phyloP scores from a whole-genome alignment of 2,329 filamentous ascomycete genomes.

The Colletotrichum cereale region DNA sequence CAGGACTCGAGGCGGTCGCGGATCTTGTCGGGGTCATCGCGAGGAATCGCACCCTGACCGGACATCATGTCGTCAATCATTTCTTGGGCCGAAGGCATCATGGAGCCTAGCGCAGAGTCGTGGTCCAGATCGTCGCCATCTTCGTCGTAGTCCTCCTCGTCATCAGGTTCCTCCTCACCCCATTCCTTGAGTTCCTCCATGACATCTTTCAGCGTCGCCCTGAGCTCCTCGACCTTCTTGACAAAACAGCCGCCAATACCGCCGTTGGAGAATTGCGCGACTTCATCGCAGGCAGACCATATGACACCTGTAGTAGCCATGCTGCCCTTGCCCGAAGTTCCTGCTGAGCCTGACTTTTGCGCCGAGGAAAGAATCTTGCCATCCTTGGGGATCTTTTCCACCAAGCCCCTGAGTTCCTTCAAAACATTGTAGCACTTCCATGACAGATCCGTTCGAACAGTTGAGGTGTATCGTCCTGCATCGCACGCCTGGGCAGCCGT shows the following conservation, averaged over 20 bases:
- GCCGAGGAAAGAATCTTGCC: conserved; percentile 64
- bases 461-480: conserved; percentile 70
- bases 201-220: conserved; percentile 83
- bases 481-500: conserved; percentile 77
- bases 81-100: conserved; percentile 60
- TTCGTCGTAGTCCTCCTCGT: conserved; percentile 65
- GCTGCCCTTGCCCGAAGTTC: conserved; percentile 60
- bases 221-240: conserved; percentile 78
- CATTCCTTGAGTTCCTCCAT: conserved; percentile 90
- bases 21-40: conserved; percentile 72
- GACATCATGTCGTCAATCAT: conserved; percentile 78
- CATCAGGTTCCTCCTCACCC: conserved; percentile 78
- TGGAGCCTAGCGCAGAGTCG: conserved; percentile 49
- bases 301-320: conserved; percentile 79
- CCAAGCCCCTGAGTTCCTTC: conserved; percentile 70
- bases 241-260: conserved; percentile 80
- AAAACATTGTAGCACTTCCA: conserved; percentile 71
- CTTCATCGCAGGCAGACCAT: conserved; percentile 85
- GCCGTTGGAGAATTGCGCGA: conserved; percentile 72
- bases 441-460: conserved; percentile 74
- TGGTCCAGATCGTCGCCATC: conserved; percentile 57
- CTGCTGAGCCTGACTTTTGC: conserved; percentile 58
- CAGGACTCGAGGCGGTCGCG: conserved; percentile 74
- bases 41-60: conserved; percentile 70
- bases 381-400: conserved; percentile 70